phyloP scores from a whole-genome alignment of 768 basidiomycete species.

The Rhodotorula paludigena region DNA sequence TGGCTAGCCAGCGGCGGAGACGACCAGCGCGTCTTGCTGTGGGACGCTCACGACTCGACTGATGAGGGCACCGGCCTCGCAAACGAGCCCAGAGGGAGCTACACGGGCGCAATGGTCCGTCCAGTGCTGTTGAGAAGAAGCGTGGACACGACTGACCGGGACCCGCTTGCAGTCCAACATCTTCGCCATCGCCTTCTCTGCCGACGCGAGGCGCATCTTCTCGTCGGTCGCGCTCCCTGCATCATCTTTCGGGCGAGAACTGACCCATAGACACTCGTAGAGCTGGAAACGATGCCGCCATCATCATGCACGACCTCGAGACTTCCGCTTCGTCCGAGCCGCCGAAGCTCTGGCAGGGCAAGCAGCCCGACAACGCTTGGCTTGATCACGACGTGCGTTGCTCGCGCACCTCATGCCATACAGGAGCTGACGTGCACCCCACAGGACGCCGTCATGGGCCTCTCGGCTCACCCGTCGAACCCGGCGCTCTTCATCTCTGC shows the following conservation, averaged over 20 bases:
- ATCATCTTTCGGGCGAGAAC: too few relatives aligned
- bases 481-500: constrained; percentile 27
- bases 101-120: constrained; percentile 13
- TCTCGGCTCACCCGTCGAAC: constrained; percentile 21
- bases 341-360: not conserved
- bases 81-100: constrained; percentile 7
- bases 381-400: constrained; percentile 20
- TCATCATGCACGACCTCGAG: constrained; percentile 35
- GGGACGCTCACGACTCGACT: constrained; percentile 8
- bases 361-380: constrained; percentile 5
- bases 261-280: not conserved
- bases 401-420: not conserved
- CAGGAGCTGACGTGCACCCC: too few relatives aligned
- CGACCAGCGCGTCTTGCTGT: constrained; percentile 27
- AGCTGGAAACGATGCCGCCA: constrained; percentile 18
- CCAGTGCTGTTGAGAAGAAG: too few relatives aligned
- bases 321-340: not conserved
- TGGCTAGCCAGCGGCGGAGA: constrained; percentile 34
- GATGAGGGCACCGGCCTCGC: not conserved
- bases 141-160: not conserved
- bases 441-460: constrained; percentile 17
- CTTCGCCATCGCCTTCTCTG: constrained; percentile 23
- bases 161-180: constrained; percentile 18
- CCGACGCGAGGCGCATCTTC: constrained; percentile 2
- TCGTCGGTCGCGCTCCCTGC: not conserved